Base-by-base conservation (phyloP, 495 filamentous ascomycete genomes). In the Clavariopsis aquatica region DNA sequence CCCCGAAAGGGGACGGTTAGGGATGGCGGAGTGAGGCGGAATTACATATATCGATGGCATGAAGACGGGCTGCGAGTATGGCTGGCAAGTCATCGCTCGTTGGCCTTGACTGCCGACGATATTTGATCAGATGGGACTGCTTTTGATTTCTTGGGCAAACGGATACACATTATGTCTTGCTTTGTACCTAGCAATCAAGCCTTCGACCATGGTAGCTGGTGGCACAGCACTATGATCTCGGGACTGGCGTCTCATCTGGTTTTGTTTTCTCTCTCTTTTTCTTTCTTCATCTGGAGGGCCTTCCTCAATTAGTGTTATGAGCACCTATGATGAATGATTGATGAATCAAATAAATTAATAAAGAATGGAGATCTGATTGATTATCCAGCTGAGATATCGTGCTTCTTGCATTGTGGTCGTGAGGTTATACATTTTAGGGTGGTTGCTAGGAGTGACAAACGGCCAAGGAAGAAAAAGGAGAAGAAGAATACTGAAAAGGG, bases 191-290 rank as follows among this genome's bases (percentile, higher is more conserved):
- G 61, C 28, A 41, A 15, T 27, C n/a, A 3, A 24, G 20, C 29
- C 15, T 57, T 20, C 24, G 23, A 3, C 27, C 24, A 45, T 52
- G 52, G 53, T n/a, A 52, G 52, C 61, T 52, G 60, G 61, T 64
- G 45, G 29, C 4, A 64, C 61, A 52, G 52, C 61, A 3, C 36
- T 26, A 49, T 47, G 36, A 45, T 17, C 34, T 60, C 36, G 43
- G 57, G 22, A 60, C 51, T 28, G 60, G 60, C 52, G 60, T 63
- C 58, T 52, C 47, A 46, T 56, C 52, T 59, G 49, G 43, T 29
- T 62, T 19, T 62, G 29, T 20, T 54, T 62, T 9, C 47, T 28
- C 45, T 34, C 31, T 45, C 22, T 45, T 20, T 54, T 62, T 9
- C 47, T 28, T 57, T 34, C 31, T 45, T 34, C 20, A 20, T 57